Conservation (phyloP, 306 rosid species). For the Malus domestica region ASM211411v1 NC_041789.1:24524501-24525000, state of each 20-base stretch:
- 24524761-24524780: constrained; percentile 63
- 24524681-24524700: not conserved
- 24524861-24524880: constrained; percentile 79
- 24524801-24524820: constrained; percentile 94
- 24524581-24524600: not conserved
- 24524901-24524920: constrained; percentile 94
- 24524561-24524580: not conserved
- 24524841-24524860: constrained; percentile 90
- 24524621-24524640: not conserved
- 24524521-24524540: not conserved
- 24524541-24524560: not conserved
- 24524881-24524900: constrained; percentile 86
- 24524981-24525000: constrained; percentile 88
- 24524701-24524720: not conserved
- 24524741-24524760: constrained; percentile 66
- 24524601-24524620: not conserved
- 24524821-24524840: constrained; percentile 89
- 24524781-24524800: constrained; percentile 81
- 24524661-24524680: not conserved
- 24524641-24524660: no score
- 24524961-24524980: constrained; percentile 90
- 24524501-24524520: not conserved
- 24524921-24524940: constrained; percentile 93
- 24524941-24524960: constrained; percentile 84
- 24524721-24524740: not conserved